Percentiles rank a stretch among this genome's conserved stretches.
Evolutionary conservation across 257 asterid genomes (phyloP).

Genomic region (Echites panduratus): DNA sequence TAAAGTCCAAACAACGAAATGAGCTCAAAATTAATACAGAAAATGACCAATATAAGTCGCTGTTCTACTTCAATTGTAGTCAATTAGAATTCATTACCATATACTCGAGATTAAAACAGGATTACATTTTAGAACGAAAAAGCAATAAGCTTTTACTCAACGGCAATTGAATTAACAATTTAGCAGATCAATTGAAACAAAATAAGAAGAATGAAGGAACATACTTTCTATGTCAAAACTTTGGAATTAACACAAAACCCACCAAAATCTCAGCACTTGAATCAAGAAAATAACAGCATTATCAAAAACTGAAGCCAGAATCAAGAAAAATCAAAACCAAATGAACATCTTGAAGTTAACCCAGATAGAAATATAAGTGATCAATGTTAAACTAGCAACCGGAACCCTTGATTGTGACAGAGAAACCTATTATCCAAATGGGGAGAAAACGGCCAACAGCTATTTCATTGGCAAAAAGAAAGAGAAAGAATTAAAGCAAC

Average conservation of each 20-base stretch:
- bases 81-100: background rate
- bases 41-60: background rate
- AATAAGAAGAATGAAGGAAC: background rate
- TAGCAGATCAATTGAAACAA: conserved; percentile 16
- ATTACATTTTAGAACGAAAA: background rate
- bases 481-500: background rate
- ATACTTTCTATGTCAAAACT: background rate
- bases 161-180: background rate
- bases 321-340: background rate
- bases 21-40: background rate
- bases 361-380: background rate
- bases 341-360: background rate
- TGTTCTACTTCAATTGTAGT: background rate
- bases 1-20: background rate
- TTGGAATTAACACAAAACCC: conserved; percentile 4
- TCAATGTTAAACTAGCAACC: background rate
- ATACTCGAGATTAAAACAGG: background rate
- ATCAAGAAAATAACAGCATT: conserved; percentile 8
- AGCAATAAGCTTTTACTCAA: conserved; percentile 1
- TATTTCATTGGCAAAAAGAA: background rate
- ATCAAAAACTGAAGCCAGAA: background rate
- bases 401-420: background rate
- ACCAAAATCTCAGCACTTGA: conserved; percentile 5
- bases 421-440: conserved; percentile 1
- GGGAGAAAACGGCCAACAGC: background rate